Base-by-base conservation (phyloP, 768 basidiomycete species). In the Tylopilus subfusipes region DNA sequence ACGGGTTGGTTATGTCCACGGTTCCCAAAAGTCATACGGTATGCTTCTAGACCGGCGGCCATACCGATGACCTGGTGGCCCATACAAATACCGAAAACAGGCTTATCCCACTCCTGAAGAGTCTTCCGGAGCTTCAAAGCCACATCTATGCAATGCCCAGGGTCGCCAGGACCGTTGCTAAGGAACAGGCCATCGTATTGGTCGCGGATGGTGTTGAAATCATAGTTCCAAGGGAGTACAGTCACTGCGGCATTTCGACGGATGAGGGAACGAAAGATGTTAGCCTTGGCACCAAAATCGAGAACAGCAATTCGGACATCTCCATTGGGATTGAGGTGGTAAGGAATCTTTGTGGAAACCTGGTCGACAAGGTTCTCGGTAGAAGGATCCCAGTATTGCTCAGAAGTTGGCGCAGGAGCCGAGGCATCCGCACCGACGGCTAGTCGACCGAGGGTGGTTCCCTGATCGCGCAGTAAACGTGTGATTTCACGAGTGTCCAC, bases 21-120 rank as follows among this genome's bases (percentile, higher is more conserved):
- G 71, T 99, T 98, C n/a, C 97, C 97, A 68, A 98, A 99, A 11
- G 88, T 93, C 97, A 99, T 99, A 42, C 97, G 82, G 72, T 98
- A 98, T 19, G 95, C 93, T 61, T 97, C 95, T 50, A 98, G 72
- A 21, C 97, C 96, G 22, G 94, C 96, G 25, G 96, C 97, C 80
- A 99, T 90, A 46, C 96, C 97, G 61, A 99, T 90, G 62, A 99
- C 82, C 73, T 98, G 96, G 69, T 98, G 93, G 48, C 96, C 97
- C 97, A 99, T 98, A 73, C 97, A 99, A 61, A 99, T 95, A 50
- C 97, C 97, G 61, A 98, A 98, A 38, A 98, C 80, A 12, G 97
- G 97, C 68, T 85, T 92, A 68, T 84, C 74, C 96, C 96, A 98
- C 72, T 95, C 92, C 30, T 78, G 63, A 48, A 99, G 72, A 12